These are phyloP conservation scores for Cordyceps tenuipes DNA, from an alignment of 2,329 filamentous ascomycete genomes.

Conservation along the genomic window DNA sequence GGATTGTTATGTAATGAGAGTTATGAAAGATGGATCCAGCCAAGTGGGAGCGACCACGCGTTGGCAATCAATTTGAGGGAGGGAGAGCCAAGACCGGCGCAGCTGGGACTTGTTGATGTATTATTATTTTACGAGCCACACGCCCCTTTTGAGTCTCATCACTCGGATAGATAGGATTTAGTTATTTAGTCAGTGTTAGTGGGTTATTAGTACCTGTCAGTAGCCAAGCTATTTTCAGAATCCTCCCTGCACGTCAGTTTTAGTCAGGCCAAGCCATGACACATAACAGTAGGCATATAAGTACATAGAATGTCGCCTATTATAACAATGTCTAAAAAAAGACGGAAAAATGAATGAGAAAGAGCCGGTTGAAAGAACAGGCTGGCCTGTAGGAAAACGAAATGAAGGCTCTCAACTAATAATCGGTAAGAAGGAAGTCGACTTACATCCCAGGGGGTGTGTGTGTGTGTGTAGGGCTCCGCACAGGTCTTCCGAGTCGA, in stretches of 20 bases:
- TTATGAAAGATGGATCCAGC: slow-evolving; percentile 4
- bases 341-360: background rate
- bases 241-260: slow-evolving; percentile 10
- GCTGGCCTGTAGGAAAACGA: background rate
- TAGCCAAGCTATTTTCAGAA: background rate
- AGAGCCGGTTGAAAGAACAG: background rate
- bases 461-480: background rate
- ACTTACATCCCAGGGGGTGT: background rate
- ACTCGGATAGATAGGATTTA: no score
- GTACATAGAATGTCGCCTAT: background rate
- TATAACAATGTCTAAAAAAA: background rate
- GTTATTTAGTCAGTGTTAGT: no score
- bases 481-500: background rate
- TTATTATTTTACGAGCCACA: background rate
- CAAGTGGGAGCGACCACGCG: slow-evolving; percentile 1
- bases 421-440: background rate
- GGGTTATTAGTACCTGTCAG: no score
- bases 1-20: background rate
- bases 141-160: background rate
- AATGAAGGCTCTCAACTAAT: background rate
- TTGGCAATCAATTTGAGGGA: background rate
- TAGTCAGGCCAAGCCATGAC: slow-evolving; percentile 3
- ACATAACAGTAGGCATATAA: background rate
- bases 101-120: background rate
- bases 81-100: background rate